Percentiles rank a stretch among this genome's conserved stretches.
phyloP scores from a whole-genome alignment of 345 rosid species.

The Hibiscus tridactylites region DNA sequence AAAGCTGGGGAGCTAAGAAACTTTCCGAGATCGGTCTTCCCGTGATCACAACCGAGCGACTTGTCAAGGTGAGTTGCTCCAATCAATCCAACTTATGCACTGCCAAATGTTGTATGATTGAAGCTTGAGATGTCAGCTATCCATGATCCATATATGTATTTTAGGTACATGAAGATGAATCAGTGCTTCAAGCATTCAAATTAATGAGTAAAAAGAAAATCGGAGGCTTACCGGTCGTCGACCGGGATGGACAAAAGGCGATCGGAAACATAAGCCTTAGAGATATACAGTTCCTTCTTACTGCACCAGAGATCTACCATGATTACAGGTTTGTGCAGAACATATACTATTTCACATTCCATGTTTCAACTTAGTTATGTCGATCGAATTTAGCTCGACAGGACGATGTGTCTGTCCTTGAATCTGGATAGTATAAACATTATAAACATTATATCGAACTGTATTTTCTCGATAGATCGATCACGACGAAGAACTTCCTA shows the following conservation, averaged over 20 bases:
- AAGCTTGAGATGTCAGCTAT: neutral
- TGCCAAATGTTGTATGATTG: neutral
- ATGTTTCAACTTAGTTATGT: too few relatives aligned
- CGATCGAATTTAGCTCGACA: too few relatives aligned
- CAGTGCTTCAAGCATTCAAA: conserved; percentile 97
- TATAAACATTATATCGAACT: neutral
- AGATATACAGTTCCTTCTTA: conserved; percentile 84
- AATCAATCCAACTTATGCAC: neutral
- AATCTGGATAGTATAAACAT: too few relatives aligned
- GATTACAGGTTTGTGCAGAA: conserved; percentile 54
- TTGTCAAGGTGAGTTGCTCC: conserved; percentile 45
- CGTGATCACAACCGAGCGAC: conserved; percentile 33
- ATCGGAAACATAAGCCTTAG: conserved; percentile 85
- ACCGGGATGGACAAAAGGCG: conserved; percentile 47
- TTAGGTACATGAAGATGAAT: conserved; percentile 82
- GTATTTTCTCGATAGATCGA: conserved; percentile 35
- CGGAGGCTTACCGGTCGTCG: conserved; percentile 80
- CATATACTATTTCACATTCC: too few relatives aligned
- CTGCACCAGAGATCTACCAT: conserved; percentile 86
- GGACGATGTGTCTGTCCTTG: too few relatives aligned
- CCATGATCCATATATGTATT: conserved; percentile 1
- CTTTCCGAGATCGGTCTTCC: conserved; percentile 93
- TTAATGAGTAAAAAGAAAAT: conserved; percentile 72
- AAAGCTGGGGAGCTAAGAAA: conserved; percentile 84
- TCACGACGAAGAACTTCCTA: conserved; percentile 79